Conservation (phyloP, 2,329 filamentous ascomycete species). For the Botrytis byssoidea region DNA sequence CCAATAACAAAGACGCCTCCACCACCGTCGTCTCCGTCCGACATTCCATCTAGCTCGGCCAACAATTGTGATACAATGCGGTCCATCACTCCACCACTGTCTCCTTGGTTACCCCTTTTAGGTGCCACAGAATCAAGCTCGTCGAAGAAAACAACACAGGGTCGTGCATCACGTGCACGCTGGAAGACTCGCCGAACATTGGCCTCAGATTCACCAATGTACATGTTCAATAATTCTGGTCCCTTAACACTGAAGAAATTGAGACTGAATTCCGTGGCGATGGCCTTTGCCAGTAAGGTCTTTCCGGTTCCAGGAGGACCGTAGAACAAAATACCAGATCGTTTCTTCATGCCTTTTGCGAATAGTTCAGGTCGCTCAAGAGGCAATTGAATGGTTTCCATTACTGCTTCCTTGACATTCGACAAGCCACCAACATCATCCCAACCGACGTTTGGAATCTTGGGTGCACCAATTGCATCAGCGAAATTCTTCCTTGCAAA, state of each 20-base stretch:
- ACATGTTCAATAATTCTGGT: conserved; percentile 91
- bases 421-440: conserved; percentile 90
- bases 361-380: conserved; percentile 90
- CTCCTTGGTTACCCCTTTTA: conserved; percentile 94
- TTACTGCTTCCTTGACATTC: conserved; percentile 95
- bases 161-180: conserved; percentile 77
- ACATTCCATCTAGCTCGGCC: conserved; percentile 97
- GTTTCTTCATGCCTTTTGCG: conserved; percentile 96
- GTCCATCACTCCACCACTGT: conserved; percentile 97
- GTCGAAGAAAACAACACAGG: conserved; percentile 92
- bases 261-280: conserved; percentile 88
- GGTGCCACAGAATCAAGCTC: conserved; percentile 92
- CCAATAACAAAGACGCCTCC: conserved; percentile 96
- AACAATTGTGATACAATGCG: conserved; percentile 93
- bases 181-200: conserved; percentile 90
- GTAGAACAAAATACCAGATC: conserved; percentile 89
- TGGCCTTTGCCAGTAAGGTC: conserved; percentile 88
- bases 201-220: conserved; percentile 90
- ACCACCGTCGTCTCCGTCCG: conserved; percentile 75
- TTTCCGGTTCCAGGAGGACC: conserved; percentile 90
- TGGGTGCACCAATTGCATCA: conserved; percentile 93
- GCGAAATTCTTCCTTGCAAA: conserved; percentile 97
- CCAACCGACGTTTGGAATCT: conserved; percentile 97
- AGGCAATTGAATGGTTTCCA: conserved; percentile 93
- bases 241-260: conserved; percentile 96